Evolutionary conservation across 441 rosid genomes (phyloP).

Genomic region (Populus trichocarpa): DNA sequence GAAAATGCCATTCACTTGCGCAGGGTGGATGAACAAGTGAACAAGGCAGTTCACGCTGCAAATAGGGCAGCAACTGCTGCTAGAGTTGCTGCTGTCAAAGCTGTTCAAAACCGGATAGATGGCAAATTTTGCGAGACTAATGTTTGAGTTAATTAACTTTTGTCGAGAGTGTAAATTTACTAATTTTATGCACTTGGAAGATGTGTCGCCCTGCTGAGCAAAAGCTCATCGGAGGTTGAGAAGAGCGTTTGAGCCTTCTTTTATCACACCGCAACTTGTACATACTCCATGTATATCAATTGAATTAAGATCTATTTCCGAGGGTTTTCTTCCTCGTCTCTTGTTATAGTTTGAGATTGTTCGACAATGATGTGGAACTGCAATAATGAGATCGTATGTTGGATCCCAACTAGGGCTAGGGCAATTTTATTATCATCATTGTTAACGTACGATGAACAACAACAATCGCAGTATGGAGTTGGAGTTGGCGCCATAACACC

Average conservation of each 20-base stretch:
- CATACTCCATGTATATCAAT: slow-evolving; percentile 48
- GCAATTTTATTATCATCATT: not conserved
- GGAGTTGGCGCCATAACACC: no score
- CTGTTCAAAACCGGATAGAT: slow-evolving; percentile 79
- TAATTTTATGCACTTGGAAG: slow-evolving; percentile 30
- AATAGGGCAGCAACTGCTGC: slow-evolving; percentile 89
- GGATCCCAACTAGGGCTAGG: not conserved
- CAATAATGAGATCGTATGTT: not conserved
- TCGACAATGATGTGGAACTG: not conserved
- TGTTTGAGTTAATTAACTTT: slow-evolving; percentile 27
- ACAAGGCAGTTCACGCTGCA: slow-evolving; percentile 60
- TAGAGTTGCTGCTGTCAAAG: slow-evolving; percentile 89
- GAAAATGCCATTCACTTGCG: slow-evolving; percentile 45
- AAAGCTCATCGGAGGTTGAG: slow-evolving; percentile 50
- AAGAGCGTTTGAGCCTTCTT: slow-evolving; percentile 27
- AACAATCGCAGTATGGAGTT: not conserved
- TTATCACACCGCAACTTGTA: slow-evolving; percentile 56
- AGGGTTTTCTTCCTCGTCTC: not conserved
- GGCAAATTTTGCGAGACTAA: slow-evolving; percentile 71
- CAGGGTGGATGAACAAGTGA: slow-evolving; percentile 68
- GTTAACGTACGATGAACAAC: not conserved
- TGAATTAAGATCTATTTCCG: slow-evolving; percentile 30
- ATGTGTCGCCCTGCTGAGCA: slow-evolving; percentile 38
- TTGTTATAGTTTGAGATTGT: slow-evolving; percentile 15
- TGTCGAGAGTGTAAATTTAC: slow-evolving; percentile 28